Conservation (phyloP, 371 early-diverging fungal species). For the Mucor piriformis region DNA sequence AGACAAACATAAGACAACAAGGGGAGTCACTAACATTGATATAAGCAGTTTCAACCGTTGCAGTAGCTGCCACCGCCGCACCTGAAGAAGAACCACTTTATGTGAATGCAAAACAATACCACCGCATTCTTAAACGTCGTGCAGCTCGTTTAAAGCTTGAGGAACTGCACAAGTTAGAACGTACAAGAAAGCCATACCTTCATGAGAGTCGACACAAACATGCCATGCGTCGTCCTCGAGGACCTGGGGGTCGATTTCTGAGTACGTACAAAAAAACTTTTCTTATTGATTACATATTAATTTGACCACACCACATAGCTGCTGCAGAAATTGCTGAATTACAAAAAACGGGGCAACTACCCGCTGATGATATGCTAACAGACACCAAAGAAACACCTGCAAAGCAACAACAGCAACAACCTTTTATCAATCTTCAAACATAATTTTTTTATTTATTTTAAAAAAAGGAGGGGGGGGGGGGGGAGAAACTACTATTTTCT, state of each 20-base stretch:
- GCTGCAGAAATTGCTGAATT: conserved; percentile 66
- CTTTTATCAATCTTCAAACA: conserved; percentile 16
- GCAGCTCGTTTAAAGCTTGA: conserved; percentile 72
- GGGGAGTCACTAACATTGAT: no score
- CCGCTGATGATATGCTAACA: conserved; percentile 5
- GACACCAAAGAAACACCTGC: conserved; percentile 12
- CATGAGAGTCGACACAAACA: conserved; percentile 97
- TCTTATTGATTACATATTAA: background rate
- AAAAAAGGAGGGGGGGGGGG: background rate
- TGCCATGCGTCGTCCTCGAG: conserved; percentile 94
- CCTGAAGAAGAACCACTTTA: conserved; percentile 79
- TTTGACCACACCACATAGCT: conserved; percentile 24
- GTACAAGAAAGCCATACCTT: conserved; percentile 76
- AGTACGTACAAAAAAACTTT: conserved; percentile 69
- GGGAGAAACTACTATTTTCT: no score
- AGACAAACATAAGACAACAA: no score
- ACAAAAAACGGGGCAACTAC: conserved; percentile 45
- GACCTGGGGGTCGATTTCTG: conserved; percentile 86
- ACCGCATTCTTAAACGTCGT: conserved; percentile 85
- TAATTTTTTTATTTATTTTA: background rate
- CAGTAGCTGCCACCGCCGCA: conserved; percentile 21
- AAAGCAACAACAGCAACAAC: conserved; percentile 13
- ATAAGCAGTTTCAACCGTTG: no score
- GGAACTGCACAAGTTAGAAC: conserved; percentile 57
- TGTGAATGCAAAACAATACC: conserved; percentile 94